Percentiles rank a stretch among this genome's conserved stretches.
Conservation (phyloP, 805 yeast genomes). For the Suhomyces vadensis region DNA sequence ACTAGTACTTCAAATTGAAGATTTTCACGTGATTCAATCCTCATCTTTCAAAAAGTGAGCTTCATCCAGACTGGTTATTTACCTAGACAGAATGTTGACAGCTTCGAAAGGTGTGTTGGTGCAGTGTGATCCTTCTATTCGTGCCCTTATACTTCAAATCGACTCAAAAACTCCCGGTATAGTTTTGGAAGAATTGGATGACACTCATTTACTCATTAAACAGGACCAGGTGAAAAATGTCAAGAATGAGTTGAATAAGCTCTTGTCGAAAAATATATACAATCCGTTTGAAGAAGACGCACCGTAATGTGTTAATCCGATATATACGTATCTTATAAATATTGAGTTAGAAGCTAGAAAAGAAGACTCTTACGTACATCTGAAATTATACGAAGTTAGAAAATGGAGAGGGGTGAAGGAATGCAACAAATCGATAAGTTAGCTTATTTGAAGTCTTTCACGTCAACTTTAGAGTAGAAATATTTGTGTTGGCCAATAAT, state of each 20-base stretch:
- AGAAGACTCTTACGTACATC: no score
- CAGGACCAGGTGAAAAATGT: conserved; percentile 73
- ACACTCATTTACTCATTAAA: conserved; percentile 83
- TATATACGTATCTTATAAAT: no score
- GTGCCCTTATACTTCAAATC: conserved; percentile 79
- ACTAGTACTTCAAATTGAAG: no score
- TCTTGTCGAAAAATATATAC: conserved; percentile 81
- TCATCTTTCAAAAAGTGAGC: not conserved
- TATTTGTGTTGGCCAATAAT: no score
- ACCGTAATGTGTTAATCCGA: no score
- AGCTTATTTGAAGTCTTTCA: no score
- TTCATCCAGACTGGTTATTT: not conserved
- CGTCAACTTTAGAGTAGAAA: no score
- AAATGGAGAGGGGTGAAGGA: no score
- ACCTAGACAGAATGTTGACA: conserved; percentile 35
- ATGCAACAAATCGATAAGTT: no score
- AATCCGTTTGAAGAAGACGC: conserved; percentile 70
- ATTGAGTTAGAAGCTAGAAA: no score
- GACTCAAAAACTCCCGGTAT: conserved; percentile 78
- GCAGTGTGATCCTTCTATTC: conserved; percentile 85
- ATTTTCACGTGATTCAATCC: no score
- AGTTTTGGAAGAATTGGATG: conserved; percentile 76
- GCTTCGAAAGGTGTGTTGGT: conserved; percentile 46
- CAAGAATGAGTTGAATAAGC: conserved; percentile 71
- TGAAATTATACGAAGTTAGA: no score